Conservation (phyloP, 225 moss, liverwort and hornwort species). For the Neckera pumila region DNA sequence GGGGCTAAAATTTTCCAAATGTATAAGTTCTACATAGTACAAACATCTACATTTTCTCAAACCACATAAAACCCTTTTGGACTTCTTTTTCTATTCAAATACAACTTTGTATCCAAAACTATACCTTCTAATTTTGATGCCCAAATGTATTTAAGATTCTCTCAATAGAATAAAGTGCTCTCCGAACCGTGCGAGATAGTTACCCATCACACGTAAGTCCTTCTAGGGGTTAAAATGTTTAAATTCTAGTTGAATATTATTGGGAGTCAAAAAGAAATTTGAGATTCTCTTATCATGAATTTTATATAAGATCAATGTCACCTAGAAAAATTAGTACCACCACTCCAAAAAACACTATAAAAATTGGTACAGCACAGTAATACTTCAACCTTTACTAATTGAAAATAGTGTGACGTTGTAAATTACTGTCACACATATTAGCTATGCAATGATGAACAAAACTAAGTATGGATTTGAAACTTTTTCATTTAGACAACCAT, state of each 20-base stretch:
- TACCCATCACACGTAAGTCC: no score
- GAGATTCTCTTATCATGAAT: not conserved
- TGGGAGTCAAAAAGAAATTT: not conserved
- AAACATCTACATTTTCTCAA: not conserved
- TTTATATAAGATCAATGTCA: not conserved
- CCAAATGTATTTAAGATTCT: not conserved
- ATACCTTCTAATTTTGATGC: rapidly evolving
- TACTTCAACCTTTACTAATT: not conserved
- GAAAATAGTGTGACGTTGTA: not conserved
- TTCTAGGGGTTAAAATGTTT: not conserved
- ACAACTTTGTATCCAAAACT: not conserved
- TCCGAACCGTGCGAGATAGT: no score
- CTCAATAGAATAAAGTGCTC: no score
- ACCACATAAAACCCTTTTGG: not conserved
- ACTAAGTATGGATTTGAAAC: no score
- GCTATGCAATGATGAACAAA: no score
- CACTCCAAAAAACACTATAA: no score
- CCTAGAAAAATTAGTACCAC: no score
- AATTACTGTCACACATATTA: not conserved
- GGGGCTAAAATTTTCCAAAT: no score
- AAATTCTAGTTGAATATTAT: not conserved
- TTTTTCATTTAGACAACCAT: no score
- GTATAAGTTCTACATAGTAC: not conserved
- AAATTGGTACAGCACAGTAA: no score
- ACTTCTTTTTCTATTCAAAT: not conserved